Evolutionary conservation across 129 eudicot genomes (phyloP), one percentile per base, ranked within the genome.

Genomic region (Ambrosia artemisiifolia): DNA sequence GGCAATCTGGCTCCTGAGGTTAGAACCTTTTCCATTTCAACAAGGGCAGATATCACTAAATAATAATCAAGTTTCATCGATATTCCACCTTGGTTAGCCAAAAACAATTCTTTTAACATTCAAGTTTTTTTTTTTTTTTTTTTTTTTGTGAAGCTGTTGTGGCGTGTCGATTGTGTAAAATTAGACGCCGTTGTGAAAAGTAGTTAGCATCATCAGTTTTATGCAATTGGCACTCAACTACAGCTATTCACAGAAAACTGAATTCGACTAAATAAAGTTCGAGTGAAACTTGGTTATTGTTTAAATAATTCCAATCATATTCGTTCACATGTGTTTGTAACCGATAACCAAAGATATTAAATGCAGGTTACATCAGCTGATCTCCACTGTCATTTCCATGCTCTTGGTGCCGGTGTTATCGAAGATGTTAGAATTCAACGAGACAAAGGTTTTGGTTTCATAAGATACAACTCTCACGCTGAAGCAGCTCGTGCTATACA

Each of bases 1-100:
- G 97, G 97, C 78, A 92, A 92, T 77, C 86, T 92, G 54, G 88
- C 92, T 63, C 87, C 93, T 2, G 97, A 92, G 85, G 97, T 83
- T 70, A 11, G 63, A n/a, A 28, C 0, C 16, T 42, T 16, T 70
- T 6, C 3, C n/a, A 48, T 16, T 34, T 35, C n/a, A 34, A 49
- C 11, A 35, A 12, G 24, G 44, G 44, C 24, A 34, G 33, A 61
- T 7, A 2, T 33, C 67, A 33, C 2, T 61, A 61, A 32, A 34
- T 35, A 34, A 44, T 61, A 3, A 20, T 19, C 33, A 10, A 55
- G 33, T 55, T 55, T 55, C 62, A 9, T 11, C 33, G 19, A 10
- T 55, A 20, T 30, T 59, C 40, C 65, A 13, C 65, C 18, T 59
- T 28, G 42, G 9, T 59, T 28, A 28, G 12, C 13, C 18, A 5